Percentiles rank a stretch among this genome's conserved stretches.
phyloP scores from a whole-genome alignment of 1,284 basidiomycete genomes.

The Boletus hoseneyae region DNA sequence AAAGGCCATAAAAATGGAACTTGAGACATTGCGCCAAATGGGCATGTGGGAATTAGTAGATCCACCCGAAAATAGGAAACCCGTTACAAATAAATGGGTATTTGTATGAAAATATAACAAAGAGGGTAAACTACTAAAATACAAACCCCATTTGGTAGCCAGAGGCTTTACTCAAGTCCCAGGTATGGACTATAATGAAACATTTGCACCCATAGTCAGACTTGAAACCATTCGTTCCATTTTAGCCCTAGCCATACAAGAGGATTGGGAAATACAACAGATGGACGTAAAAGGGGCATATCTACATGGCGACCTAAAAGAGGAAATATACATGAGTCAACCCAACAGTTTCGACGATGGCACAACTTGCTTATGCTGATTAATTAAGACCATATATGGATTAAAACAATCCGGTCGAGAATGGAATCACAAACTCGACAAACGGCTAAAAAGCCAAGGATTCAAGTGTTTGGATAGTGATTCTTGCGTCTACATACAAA shows the following conservation, averaged over 20 bases:
- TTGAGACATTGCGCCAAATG: not conserved
- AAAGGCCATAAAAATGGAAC: not conserved
- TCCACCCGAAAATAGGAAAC: not conserved
- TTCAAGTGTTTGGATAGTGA: not conserved
- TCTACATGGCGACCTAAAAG: conserved; percentile 36
- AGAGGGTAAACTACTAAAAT: conserved; percentile 9
- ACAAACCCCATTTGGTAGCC: conserved; percentile 3
- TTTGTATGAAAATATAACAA: conserved; percentile 5
- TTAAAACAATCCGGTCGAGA: conserved; percentile 27
- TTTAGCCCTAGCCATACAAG: not conserved
- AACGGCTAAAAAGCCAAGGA: not conserved
- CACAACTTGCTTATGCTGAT: conserved; percentile 7
- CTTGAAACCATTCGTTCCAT: not conserved
- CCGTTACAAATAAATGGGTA: conserved; percentile 4
- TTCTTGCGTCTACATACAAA: conserved; percentile 6
- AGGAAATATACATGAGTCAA: conserved; percentile 40
- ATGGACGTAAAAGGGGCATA: conserved; percentile 37
- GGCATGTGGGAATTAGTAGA: conserved; percentile 2
- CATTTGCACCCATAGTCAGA: not conserved
- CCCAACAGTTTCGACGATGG: conserved; percentile 31
- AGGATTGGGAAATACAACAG: conserved; percentile 14
- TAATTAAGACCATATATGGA: conserved; percentile 27
- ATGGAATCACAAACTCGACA: conserved; percentile 23
- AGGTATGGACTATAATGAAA: not conserved
- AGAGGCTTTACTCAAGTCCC: not conserved